Evolutionary conservation across 1,284 basidiomycete species (phyloP).

Genomic region (Phenoliferia sp.): DNA sequence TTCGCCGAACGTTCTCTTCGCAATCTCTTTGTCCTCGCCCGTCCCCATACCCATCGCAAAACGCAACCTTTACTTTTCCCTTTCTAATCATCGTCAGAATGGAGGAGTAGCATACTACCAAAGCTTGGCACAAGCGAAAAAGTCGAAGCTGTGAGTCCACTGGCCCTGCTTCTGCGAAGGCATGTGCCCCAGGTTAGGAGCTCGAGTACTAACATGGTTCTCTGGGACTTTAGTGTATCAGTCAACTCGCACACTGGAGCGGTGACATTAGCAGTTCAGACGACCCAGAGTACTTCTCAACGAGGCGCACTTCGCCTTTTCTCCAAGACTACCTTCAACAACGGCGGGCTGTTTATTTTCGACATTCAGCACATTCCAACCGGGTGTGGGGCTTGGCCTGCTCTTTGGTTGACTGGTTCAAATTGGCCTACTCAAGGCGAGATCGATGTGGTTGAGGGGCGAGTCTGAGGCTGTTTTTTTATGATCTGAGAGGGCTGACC

Average conservation of each 20-base stretch:
- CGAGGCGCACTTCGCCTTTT: slow-evolving; percentile 70
- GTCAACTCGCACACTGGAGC: background rate
- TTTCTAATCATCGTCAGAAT: background rate
- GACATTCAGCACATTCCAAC: slow-evolving; percentile 58
- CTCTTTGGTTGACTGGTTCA: slow-evolving; percentile 57
- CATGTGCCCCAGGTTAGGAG: too few species aligned
- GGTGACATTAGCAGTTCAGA: background rate
- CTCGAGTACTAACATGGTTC: background rate
- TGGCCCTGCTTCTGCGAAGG: background rate
- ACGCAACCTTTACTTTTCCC: too few species aligned
- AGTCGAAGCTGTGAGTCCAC: background rate
- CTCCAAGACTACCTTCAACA: slow-evolving; percentile 58
- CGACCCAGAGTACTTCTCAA: slow-evolving; percentile 22
- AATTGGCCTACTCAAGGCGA: slow-evolving; percentile 66
- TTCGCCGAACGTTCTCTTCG: too few species aligned
- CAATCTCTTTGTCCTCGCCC: background rate
- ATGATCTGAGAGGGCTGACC: background rate
- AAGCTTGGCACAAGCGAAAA: background rate
- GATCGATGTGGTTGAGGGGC: slow-evolving; percentile 68
- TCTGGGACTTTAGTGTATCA: background rate
- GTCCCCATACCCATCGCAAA: too few species aligned
- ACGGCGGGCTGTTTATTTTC: slow-evolving; percentile 44
- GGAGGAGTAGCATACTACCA: background rate
- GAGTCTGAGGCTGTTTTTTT: slow-evolving; percentile 43
- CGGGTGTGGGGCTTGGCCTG: slow-evolving; percentile 72